Percentiles rank a stretch among this genome's conserved stretches.
Conservation (phyloP, 192 early-diverging fungal genomes). For the Neocallimastix lanati region DNA sequence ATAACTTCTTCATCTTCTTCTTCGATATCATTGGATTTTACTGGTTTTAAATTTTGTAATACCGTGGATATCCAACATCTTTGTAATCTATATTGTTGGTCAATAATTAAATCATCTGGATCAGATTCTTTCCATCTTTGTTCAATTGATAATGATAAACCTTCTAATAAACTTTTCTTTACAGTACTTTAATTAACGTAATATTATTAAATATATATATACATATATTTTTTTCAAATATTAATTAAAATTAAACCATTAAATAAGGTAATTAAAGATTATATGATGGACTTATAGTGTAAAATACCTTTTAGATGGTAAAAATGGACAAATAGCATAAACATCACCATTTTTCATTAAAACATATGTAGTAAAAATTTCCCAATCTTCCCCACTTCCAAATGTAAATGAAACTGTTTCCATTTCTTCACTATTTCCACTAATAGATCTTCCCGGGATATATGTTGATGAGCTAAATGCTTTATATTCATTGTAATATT, state of each 20-base stretch:
- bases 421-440: not conserved
- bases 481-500: not conserved
- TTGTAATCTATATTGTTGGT: not conserved
- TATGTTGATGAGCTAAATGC: constrained; percentile 2
- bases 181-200: not conserved
- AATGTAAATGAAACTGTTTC: constrained; percentile 25
- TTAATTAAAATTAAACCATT: too few species aligned
- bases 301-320: constrained; percentile 46
- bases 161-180: not conserved
- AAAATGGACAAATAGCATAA: constrained; percentile 55
- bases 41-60: not conserved
- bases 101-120: not conserved
- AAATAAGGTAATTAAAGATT: too few species aligned
- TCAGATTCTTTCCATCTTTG: not conserved
- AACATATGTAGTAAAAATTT: constrained; percentile 47
- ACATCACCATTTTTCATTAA: constrained; percentile 50
- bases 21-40: not conserved
- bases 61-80: not conserved
- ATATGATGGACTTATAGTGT: too few species aligned
- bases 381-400: constrained; percentile 37
- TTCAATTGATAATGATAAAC: not conserved
- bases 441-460: constrained; percentile 2
- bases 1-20: not conserved
- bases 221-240: too few species aligned
- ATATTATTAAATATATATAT: too few species aligned